phyloP scores from a whole-genome alignment of 2,329 filamentous ascomycete genomes.

The Colletotrichum cordylinicola region DNA sequence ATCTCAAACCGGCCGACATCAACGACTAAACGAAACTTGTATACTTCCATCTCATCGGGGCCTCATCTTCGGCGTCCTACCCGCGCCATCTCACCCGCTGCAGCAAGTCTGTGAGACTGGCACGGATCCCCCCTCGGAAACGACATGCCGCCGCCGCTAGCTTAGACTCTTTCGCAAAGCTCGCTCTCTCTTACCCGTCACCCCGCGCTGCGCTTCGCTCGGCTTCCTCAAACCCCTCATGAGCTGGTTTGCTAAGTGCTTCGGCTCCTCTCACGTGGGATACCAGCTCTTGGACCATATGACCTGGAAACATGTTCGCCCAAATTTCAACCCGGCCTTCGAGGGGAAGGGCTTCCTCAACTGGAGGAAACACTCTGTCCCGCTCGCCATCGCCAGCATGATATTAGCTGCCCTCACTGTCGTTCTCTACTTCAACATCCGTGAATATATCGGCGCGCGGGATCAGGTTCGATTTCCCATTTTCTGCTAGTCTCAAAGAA shows the following conservation, averaged over 20 bases:
- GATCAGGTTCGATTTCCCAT: slow-evolving; percentile 11
- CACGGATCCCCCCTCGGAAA: slow-evolving; percentile 21
- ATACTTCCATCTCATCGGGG: not conserved
- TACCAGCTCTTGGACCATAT: slow-evolving; percentile 18
- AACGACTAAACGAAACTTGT: not conserved
- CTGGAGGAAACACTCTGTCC: slow-evolving; percentile 13
- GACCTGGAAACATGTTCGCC: slow-evolving; percentile 14
- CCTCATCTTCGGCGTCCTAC: slow-evolving; percentile 17
- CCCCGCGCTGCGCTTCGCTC: slow-evolving; percentile 3
- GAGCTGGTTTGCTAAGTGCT: not conserved
- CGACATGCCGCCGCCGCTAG: slow-evolving; percentile 17
- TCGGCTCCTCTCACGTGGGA: slow-evolving; percentile 19
- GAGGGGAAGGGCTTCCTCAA: slow-evolving; percentile 10
- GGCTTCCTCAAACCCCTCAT: not conserved
- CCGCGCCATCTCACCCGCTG: not conserved
- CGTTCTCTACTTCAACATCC: slow-evolving; percentile 15
- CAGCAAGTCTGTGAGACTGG: slow-evolving; percentile 19
- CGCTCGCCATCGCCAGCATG: slow-evolving; percentile 17
- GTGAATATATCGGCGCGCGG: not conserved
- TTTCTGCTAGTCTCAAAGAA: not conserved
- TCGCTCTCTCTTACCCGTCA: not conserved
- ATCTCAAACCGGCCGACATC: not conserved
- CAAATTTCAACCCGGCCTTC: slow-evolving; percentile 1
- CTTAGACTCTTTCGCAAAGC: not conserved
- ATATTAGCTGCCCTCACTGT: slow-evolving; percentile 13